Evolutionary conservation across 768 basidiomycete species (phyloP).

Genomic region (Galerina marginata): DNA sequence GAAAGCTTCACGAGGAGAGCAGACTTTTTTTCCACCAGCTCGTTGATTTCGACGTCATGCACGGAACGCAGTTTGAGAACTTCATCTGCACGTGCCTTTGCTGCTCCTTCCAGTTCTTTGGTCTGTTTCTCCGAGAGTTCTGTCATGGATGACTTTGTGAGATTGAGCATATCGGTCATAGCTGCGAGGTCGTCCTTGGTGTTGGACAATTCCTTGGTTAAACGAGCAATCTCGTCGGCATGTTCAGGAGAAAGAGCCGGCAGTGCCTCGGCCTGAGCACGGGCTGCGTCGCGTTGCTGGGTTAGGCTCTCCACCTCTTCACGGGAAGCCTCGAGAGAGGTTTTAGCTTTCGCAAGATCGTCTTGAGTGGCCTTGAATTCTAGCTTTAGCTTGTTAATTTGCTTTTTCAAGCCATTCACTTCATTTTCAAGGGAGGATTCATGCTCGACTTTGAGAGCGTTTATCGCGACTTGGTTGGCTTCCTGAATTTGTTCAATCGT

Average conservation of each 20-base stretch:
- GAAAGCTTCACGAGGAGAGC: conserved; percentile 66
- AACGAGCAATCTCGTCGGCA: conserved; percentile 56
- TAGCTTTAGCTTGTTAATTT: conserved; percentile 61
- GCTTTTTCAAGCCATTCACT: conserved; percentile 63
- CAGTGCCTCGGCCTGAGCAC: conserved; percentile 46
- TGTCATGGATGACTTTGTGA: conserved; percentile 72
- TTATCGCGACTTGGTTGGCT: conserved; percentile 64
- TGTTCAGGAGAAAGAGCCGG: conserved; percentile 51
- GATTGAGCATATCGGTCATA: conserved; percentile 65
- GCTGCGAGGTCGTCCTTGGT: conserved; percentile 74
- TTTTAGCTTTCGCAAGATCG: conserved; percentile 79
- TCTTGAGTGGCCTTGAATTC: conserved; percentile 88
- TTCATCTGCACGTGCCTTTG: conserved; percentile 72
- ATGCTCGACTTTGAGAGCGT: conserved; percentile 69
- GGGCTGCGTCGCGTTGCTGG: conserved; percentile 69
- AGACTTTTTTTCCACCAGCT: conserved; percentile 63
- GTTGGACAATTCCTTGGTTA: conserved; percentile 62
- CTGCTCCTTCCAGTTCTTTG: conserved; percentile 78
- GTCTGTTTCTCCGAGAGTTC: conserved; percentile 74
- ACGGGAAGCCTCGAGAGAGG: conserved; percentile 54
- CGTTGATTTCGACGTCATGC: conserved; percentile 66
- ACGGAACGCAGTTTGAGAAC: conserved; percentile 60
- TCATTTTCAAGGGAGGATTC: conserved; percentile 62
- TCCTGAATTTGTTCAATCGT: conserved; percentile 73
- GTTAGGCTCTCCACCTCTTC: conserved; percentile 62